Evolutionary conservation across 257 asterid genomes (phyloP), one percentile per base, ranked within the genome.

Genomic region (Striga asiatica): DNA sequence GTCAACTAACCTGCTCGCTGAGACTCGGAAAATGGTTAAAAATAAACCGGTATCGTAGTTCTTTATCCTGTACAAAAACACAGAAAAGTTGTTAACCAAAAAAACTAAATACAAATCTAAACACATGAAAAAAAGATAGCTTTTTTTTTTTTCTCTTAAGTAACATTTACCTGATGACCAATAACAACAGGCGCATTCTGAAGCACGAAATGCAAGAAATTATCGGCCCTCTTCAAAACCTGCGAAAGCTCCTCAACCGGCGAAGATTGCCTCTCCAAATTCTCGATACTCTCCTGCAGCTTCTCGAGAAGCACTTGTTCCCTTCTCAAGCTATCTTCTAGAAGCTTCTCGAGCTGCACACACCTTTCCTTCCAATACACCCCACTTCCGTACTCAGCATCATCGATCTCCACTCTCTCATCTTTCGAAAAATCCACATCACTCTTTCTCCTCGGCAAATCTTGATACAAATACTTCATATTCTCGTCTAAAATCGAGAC

Each of bases 101-200:
- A n/a, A n/a, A n/a, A n/a, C n/a, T n/a, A n/a, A n/a, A n/a, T n/a
- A n/a, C n/a, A n/a, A n/a, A n/a, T n/a, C n/a, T n/a, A n/a, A n/a
- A n/a, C n/a, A n/a, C n/a, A n/a, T n/a, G 32, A 28, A 28, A 7
- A 3, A 21, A 35, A 23, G 8, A 29, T 29, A 7, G 8, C 35
- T 29, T 29, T 1, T 29, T 1, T 29, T 29, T 29, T 5, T 1
- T 29, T 29, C 8, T 29, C 8, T 29, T 10, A 29, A 29, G 35
- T 0, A 10, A 7, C 5, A 29, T 27, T 34, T 67, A 83, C 96
- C 92, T 84, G 95, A 64, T 88, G 97, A 22, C 97, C 97, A 8
- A 88, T 88, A 22, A 88, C 97, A 66, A 88, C 95, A 0, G 97
- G 97, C 29, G 97, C 97, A 70, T 80, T 88, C 61, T 88, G 97